Evolutionary conservation across 345 rosid species (phyloP).

Genomic region (Eucalyptus leucophloia): DNA sequence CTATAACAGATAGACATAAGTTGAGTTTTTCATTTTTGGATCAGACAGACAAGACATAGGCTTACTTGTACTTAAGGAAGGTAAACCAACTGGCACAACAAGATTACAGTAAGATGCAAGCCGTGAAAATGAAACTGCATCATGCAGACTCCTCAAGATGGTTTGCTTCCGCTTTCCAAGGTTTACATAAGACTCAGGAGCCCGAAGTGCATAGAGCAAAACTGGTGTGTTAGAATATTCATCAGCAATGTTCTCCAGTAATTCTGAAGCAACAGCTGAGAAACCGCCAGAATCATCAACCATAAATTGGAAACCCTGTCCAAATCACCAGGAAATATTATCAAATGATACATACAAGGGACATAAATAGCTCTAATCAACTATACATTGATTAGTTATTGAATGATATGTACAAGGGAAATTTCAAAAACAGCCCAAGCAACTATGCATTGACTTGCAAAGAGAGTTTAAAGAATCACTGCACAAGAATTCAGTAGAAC

Average conservation of each 20-base stretch:
- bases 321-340: neutral
- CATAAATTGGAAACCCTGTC: constrained; percentile 82
- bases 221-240: constrained; percentile 69
- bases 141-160: constrained; percentile 55
- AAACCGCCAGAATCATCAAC: constrained; percentile 92
- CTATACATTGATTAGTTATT: neutral
- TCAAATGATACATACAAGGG: neutral
- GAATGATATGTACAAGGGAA: neutral
- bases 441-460: neutral
- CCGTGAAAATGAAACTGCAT: constrained; percentile 73
- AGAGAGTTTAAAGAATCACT: neutral
- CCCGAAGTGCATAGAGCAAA: constrained; percentile 54
- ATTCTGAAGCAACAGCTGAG: constrained; percentile 66
- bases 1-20: neutral
- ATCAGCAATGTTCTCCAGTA: constrained; percentile 76
- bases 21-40: neutral
- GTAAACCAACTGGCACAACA: constrained; percentile 80
- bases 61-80: constrained; percentile 57
- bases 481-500: neutral
- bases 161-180: constrained; percentile 31
- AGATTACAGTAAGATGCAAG: constrained; percentile 57
- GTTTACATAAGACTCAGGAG: constrained; percentile 33
- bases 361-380: neutral
- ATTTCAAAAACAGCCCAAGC: neutral
- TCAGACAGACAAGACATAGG: neutral